Evolutionary conservation across 345 rosid species (phyloP).

Genomic region (Camelina laxa): DNA sequence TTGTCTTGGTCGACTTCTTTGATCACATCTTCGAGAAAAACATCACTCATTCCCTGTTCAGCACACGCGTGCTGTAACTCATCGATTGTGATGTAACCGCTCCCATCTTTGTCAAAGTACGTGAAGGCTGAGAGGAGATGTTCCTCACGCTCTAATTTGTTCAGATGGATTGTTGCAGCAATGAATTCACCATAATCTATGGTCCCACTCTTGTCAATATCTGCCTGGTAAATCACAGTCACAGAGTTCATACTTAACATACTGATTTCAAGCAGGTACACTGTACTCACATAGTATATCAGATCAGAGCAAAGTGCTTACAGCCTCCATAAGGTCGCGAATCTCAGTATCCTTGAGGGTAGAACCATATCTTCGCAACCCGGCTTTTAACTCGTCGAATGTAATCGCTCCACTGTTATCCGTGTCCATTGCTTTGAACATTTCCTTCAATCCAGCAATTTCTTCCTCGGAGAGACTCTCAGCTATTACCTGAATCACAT

Average conservation of each 20-base stretch:
- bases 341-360: conserved; percentile 96
- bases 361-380: conserved; percentile 93
- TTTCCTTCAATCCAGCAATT: conserved; percentile 94
- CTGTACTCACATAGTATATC: conserved; percentile 16
- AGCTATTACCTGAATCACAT: conserved; percentile 80
- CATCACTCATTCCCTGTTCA: conserved; percentile 95
- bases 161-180: conserved; percentile 94
- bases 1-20: conserved; percentile 97
- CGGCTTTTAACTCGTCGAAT: conserved; percentile 96
- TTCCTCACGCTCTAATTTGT: conserved; percentile 95
- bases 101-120: conserved; percentile 93
- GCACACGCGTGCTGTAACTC: conserved; percentile 95
- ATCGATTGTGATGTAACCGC: conserved; percentile 94
- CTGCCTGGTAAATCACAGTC: conserved; percentile 65
- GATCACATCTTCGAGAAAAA: conserved; percentile 85
- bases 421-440: conserved; percentile 94
- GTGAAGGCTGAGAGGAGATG: conserved; percentile 95
- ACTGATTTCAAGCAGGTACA: conserved; percentile 15
- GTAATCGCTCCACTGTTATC: conserved; percentile 97
- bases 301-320: conserved; percentile 49
- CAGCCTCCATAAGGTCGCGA: conserved; percentile 97
- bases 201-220: conserved; percentile 96
- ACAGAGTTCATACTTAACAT: conserved; percentile 18
- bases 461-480: conserved; percentile 99
- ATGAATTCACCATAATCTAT: conserved; percentile 96